Evolutionary conservation across 2,329 filamentous ascomycete genomes (phyloP).

Genomic region (Epichloe sp.): DNA sequence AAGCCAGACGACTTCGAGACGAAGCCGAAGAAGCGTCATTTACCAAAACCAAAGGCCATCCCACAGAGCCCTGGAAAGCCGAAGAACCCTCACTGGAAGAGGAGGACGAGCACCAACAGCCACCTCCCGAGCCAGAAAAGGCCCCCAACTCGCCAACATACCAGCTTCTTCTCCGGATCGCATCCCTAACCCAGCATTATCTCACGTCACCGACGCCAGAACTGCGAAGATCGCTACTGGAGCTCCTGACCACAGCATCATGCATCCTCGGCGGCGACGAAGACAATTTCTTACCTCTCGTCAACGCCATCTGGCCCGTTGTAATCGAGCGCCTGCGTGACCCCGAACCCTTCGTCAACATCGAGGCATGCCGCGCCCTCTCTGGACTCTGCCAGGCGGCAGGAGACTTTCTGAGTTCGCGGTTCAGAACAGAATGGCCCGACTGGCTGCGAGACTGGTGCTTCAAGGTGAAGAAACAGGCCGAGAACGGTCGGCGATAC

Average conservation of each 20-base stretch:
- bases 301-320: conserved; percentile 86
- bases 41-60: conserved; percentile 14
- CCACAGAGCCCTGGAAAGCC: conserved; percentile 24
- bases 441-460: conserved; percentile 39
- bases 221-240: conserved; percentile 65
- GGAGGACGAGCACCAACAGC: conserved; percentile 21
- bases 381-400: conserved; percentile 55
- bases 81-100: conserved; percentile 18
- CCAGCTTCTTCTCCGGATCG: conserved; percentile 67
- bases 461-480: conserved; percentile 28
- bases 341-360: conserved; percentile 51
- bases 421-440: conserved; percentile 63
- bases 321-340: conserved; percentile 56
- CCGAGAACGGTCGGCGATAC: conserved; percentile 12
- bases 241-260: conserved; percentile 60
- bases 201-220: conserved; percentile 72
- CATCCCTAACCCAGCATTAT: conserved; percentile 77
- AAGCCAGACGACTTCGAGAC: conserved; percentile 20
- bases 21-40: conserved; percentile 19
- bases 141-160: conserved; percentile 67
- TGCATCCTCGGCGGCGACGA: conserved; percentile 63
- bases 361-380: conserved; percentile 58
- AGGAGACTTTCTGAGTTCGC: conserved; percentile 66
- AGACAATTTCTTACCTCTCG: conserved; percentile 71
- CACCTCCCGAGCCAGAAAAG: conserved; percentile 32